These are phyloP conservation scores for Saccharomyces hybrid DNA, from an alignment of 1,139 yeast genomes.

Conservation along the genomic window DNA sequence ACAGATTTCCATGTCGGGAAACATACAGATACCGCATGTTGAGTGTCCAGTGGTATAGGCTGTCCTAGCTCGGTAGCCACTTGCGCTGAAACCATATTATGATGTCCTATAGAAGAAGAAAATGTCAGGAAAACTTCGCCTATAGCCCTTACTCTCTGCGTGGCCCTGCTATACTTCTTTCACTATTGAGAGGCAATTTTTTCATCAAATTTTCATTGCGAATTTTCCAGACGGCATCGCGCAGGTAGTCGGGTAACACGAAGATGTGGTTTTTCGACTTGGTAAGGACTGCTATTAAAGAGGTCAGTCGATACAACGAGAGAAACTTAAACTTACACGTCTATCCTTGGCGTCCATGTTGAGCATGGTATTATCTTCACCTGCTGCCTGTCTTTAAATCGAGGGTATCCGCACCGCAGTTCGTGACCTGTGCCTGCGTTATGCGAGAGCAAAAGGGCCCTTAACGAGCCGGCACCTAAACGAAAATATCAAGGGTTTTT, in stretches of 20 bases:
- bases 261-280: not conserved
- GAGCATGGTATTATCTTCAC: not conserved
- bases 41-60: constrained; percentile 80
- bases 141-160: not conserved
- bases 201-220: not conserved
- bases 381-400: not conserved
- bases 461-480: not conserved
- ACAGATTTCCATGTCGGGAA: constrained; percentile 88
- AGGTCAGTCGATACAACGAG: not conserved
- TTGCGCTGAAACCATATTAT: not conserved
- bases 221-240: not conserved
- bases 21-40: constrained; percentile 90
- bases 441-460: not conserved
- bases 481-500: not conserved
- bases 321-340: not conserved
- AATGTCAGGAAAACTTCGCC: not conserved
- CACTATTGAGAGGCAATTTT: not conserved
- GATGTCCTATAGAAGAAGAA: not conserved
- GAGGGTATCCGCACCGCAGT: not conserved
- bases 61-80: constrained; percentile 45
- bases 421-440: not conserved
- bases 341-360: not conserved
- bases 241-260: not conserved
- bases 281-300: not conserved
- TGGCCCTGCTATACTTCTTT: not conserved